Conservation (phyloP, 495 filamentous ascomycete genomes). For the Xylaria telfairii region DNA sequence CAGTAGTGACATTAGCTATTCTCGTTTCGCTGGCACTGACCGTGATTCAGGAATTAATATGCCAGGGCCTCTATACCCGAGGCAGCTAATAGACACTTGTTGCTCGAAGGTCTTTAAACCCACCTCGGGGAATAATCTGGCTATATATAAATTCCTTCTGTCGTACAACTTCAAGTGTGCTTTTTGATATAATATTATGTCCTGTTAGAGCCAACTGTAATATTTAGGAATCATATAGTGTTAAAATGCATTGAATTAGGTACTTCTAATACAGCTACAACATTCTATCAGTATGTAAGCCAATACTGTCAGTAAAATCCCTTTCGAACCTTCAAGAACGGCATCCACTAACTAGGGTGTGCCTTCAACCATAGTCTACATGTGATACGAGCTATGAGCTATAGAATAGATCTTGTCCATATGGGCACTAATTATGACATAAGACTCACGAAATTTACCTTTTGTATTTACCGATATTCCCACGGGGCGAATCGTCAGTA, state of each 20-base stretch:
- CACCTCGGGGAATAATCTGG: too few relatives aligned
- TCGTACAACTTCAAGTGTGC: too few relatives aligned
- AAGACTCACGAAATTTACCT: background rate
- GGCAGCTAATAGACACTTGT: too few relatives aligned
- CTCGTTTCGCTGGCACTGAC: too few relatives aligned
- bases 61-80: too few relatives aligned
- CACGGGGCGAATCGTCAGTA: background rate
- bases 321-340: background rate
- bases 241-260: too few relatives aligned
- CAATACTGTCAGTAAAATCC: background rate
- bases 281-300: background rate
- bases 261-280: background rate
- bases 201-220: background rate
- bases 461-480: slow-evolving; percentile 14
- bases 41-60: too few relatives aligned
- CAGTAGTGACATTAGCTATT: background rate
- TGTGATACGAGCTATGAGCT: background rate
- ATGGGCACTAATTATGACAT: background rate
- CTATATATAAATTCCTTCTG: too few relatives aligned
- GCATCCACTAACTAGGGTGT: background rate
- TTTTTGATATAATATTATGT: background rate
- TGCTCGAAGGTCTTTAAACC: too few relatives aligned
- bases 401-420: background rate
- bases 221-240: too few relatives aligned
- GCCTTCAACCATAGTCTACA: background rate